Conservation (phyloP, 768 basidiomycete genomes). For the Pisolithus orientalis region DNA sequence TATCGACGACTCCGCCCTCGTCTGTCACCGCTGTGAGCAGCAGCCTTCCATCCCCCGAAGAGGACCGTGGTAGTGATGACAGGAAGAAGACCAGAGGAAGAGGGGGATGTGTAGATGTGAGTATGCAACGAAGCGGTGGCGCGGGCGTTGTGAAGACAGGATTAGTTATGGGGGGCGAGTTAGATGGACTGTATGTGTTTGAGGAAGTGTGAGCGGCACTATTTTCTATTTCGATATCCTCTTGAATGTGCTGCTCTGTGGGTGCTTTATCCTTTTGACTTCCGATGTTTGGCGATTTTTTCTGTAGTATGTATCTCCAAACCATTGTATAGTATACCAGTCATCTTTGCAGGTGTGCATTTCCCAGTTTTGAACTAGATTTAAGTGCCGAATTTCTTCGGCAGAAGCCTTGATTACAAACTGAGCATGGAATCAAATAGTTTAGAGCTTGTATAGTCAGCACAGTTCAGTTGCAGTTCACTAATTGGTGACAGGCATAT, state of each 20-base stretch:
- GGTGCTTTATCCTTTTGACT: too few relatives aligned
- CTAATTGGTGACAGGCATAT: too few relatives aligned
- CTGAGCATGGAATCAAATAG: too few relatives aligned
- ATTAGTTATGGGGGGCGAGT: constrained; percentile 24
- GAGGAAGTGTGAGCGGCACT: constrained; percentile 7
- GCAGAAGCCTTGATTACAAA: too few relatives aligned
- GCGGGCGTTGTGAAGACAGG: constrained; percentile 14
- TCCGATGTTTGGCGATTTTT: too few relatives aligned
- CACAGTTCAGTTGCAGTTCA: too few relatives aligned
- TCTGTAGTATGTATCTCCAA: constrained; percentile 1
- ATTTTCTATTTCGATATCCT: too few relatives aligned
- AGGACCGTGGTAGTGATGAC: neutral
- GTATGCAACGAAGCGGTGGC: constrained; percentile 4
- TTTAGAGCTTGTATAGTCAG: too few relatives aligned
- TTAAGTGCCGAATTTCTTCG: too few relatives aligned
- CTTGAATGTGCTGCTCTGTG: too few relatives aligned
- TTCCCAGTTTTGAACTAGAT: too few relatives aligned
- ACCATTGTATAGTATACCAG: constrained; percentile 3
- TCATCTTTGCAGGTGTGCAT: neutral
- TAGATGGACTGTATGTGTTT: constrained; percentile 28
- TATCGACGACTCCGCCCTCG: constrained; percentile 16
- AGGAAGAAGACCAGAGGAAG: neutral
- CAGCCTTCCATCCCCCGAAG: neutral
- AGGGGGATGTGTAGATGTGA: constrained; percentile 12
- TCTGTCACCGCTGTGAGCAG: constrained; percentile 15